Percentiles rank a stretch among this genome's conserved stretches.
Evolutionary conservation across 2,329 filamentous ascomycete species (phyloP).

Genomic region (Alternaria metachromatica): DNA sequence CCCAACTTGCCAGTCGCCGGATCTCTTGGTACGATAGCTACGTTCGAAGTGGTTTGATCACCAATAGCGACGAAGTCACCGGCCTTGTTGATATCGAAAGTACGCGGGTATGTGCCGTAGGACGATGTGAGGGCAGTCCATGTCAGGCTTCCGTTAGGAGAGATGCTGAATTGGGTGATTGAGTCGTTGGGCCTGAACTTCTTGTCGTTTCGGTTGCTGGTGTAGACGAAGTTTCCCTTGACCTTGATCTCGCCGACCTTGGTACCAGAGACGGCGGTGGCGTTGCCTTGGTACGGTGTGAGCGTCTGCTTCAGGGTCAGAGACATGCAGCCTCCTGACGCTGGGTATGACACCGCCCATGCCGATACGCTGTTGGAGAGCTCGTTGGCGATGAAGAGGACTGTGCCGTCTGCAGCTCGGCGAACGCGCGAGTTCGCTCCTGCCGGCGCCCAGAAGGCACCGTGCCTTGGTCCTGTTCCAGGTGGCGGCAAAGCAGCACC

Average conservation of each 20-base stretch:
- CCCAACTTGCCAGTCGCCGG: slow-evolving; percentile 36
- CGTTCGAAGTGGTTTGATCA: slow-evolving; percentile 41
- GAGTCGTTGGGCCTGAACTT: slow-evolving; percentile 44
- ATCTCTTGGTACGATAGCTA: slow-evolving; percentile 42
- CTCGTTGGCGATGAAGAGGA: slow-evolving; percentile 45
- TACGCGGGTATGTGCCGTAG: slow-evolving; percentile 44
- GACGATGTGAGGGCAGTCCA: slow-evolving; percentile 41
- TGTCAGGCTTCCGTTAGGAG: slow-evolving; percentile 31
- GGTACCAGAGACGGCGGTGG: slow-evolving; percentile 32
- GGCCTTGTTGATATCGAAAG: slow-evolving; percentile 45
- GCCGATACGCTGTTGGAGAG: slow-evolving; percentile 41
- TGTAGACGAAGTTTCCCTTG: slow-evolving; percentile 44
- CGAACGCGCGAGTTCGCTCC: slow-evolving; percentile 24
- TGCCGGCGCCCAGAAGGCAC: slow-evolving; percentile 55
- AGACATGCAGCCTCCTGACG: slow-evolving; percentile 36
- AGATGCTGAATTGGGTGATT: slow-evolving; percentile 44
- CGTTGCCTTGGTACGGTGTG: slow-evolving; percentile 41
- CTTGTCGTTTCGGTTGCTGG: slow-evolving; percentile 47
- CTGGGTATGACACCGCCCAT: slow-evolving; percentile 40
- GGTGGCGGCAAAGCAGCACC: slow-evolving; percentile 51
- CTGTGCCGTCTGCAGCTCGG: slow-evolving; percentile 26
- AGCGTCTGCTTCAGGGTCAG: slow-evolving; percentile 41
- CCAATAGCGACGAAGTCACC: slow-evolving; percentile 42
- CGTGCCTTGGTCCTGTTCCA: slow-evolving; percentile 63
- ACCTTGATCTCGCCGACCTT: slow-evolving; percentile 45